Conservation (phyloP, 768 basidiomycete species). For the Cystobasidium onofrii region DNA sequence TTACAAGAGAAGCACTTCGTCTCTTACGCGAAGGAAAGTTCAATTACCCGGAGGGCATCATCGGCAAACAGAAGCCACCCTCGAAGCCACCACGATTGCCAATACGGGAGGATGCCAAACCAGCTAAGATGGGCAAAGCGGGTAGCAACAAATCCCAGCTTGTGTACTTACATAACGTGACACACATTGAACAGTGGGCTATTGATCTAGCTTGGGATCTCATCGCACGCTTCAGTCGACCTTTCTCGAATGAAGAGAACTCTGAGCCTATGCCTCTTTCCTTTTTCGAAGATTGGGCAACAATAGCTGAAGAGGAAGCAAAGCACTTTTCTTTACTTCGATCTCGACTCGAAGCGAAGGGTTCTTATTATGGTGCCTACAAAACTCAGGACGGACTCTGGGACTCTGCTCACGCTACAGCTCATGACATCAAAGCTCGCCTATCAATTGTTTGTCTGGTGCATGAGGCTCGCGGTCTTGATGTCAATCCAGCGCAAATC, state of each 20-base stretch:
- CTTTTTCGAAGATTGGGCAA: slow-evolving; percentile 47
- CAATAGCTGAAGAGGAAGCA: slow-evolving; percentile 76
- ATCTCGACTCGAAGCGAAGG: slow-evolving; percentile 55
- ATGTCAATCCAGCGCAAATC: slow-evolving; percentile 75
- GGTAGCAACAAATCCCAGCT: slow-evolving; percentile 55
- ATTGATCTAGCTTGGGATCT: slow-evolving; percentile 44
- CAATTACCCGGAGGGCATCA: slow-evolving; percentile 49
- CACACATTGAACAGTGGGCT: slow-evolving; percentile 83
- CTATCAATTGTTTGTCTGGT: slow-evolving; percentile 77
- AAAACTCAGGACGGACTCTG: slow-evolving; percentile 72
- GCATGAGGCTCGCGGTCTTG: slow-evolving; percentile 72
- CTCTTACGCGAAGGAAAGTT: slow-evolving; percentile 64
- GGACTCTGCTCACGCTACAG: slow-evolving; percentile 66
- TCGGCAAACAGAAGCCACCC: slow-evolving; percentile 53
- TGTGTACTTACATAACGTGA: slow-evolving; percentile 70
- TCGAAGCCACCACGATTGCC: slow-evolving; percentile 61
- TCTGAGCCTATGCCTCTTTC: slow-evolving; percentile 50
- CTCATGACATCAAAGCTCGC: slow-evolving; percentile 60
- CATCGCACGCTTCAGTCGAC: slow-evolving; percentile 64
- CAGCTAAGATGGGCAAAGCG: slow-evolving; percentile 53
- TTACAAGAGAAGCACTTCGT: slow-evolving; percentile 60
- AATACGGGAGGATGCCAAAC: slow-evolving; percentile 54
- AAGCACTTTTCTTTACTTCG: slow-evolving; percentile 71
- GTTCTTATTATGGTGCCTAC: slow-evolving; percentile 64
- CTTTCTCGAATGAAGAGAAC: not conserved